Conservation (phyloP, 129 eudicot genomes). For the Sambucus nigra region DNA sequence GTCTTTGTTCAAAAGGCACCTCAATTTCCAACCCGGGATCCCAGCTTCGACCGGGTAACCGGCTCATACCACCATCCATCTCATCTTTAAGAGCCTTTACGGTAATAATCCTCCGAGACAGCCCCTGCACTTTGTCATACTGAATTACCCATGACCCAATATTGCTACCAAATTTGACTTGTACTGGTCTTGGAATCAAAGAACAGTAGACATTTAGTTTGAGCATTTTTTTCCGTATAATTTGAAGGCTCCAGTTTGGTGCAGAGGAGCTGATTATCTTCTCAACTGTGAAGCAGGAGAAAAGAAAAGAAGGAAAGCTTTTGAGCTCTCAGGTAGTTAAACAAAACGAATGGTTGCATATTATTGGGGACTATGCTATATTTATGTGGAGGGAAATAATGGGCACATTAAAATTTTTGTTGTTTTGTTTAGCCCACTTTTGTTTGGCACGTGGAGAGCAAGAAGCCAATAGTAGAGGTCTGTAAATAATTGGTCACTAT, state of each 20-base stretch:
- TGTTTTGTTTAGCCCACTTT: not conserved
- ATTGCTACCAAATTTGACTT: slow-evolving; percentile 19
- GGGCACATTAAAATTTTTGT: not conserved
- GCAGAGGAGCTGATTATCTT: slow-evolving; percentile 10
- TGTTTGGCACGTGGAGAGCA: not conserved
- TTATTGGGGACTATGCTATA: slow-evolving; percentile 33
- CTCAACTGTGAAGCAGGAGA: slow-evolving; percentile 14
- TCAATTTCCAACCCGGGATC: slow-evolving; percentile 95
- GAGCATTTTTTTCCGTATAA: slow-evolving; percentile 32
- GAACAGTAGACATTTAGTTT: slow-evolving; percentile 52
- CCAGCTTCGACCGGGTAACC: slow-evolving; percentile 80
- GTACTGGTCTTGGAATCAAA: slow-evolving; percentile 38
- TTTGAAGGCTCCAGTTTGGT: not conserved
- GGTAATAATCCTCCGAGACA: slow-evolving; percentile 31
- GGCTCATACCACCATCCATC: slow-evolving; percentile 57
- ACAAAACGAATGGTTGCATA: slow-evolving; percentile 16
- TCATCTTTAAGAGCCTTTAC: slow-evolving; percentile 67
- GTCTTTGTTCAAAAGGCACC: slow-evolving; percentile 95
- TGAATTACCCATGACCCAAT: slow-evolving; percentile 20
- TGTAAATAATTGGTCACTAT: not conserved
- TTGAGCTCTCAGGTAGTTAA: not conserved
- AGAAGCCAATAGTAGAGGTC: not conserved
- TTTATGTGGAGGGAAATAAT: slow-evolving; percentile 33
- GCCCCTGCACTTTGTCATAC: slow-evolving; percentile 10
- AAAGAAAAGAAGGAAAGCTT: not conserved